Percentiles rank a stretch among this genome's conserved stretches.
Conservation (phyloP, 495 filamentous ascomycete species). For the Neurospora africana region DNA sequence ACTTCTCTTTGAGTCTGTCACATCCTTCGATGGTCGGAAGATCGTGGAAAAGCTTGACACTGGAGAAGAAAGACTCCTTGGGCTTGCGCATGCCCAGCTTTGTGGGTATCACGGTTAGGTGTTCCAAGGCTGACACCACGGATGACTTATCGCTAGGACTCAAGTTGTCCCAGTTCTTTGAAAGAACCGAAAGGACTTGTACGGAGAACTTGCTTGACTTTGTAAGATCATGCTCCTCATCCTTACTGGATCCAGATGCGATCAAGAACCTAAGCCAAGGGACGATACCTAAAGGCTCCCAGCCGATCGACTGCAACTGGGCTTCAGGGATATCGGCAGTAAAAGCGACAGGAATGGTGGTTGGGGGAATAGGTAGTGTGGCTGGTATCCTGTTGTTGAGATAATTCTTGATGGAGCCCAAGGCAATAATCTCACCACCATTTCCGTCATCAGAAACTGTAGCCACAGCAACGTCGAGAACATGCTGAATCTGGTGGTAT, state of each 20-base stretch:
- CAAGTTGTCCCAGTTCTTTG: conserved; percentile 77
- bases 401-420: conserved; percentile 65
- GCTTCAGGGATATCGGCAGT: conserved; percentile 43
- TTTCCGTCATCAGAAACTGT: conserved; percentile 53
- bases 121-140: conserved; percentile 49
- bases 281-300: conserved; percentile 69
- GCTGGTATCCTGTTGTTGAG: conserved; percentile 67
- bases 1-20: conserved; percentile 76
- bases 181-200: conserved; percentile 67
- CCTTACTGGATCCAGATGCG: conserved; percentile 38
- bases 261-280: conserved; percentile 77
- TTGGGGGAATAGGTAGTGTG: conserved; percentile 72
- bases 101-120: conserved; percentile 75
- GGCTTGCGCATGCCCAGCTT: conserved; percentile 84
- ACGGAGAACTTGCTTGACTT: conserved; percentile 63
- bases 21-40: conserved; percentile 69
- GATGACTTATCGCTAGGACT: conserved; percentile 53
- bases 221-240: conserved; percentile 45
- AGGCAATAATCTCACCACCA: conserved; percentile 56
- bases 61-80: conserved; percentile 80
- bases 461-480: conserved; percentile 74
- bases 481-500: conserved; percentile 42
- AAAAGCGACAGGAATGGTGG: conserved; percentile 71
- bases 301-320: conserved; percentile 69
- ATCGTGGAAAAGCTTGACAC: conserved; percentile 88